Conservation (phyloP, 2,329 filamentous ascomycete species). For the Curvularia lunata region DNA sequence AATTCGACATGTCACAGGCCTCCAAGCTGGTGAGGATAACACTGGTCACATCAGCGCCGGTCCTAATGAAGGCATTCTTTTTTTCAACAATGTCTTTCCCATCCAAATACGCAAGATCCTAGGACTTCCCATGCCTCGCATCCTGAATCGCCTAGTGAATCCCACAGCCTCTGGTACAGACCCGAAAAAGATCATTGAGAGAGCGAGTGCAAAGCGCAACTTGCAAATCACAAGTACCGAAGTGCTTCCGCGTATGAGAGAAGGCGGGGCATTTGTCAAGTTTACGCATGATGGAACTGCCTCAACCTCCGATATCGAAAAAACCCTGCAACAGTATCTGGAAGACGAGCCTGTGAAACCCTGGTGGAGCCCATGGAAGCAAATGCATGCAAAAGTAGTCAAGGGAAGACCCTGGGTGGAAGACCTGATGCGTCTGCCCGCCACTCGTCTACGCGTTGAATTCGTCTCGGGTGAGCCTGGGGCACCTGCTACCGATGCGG, state of each 20-base stretch:
- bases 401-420: constrained; percentile 91
- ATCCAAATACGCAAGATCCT: constrained; percentile 72
- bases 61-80: constrained; percentile 81
- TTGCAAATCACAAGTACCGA: constrained; percentile 75
- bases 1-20: constrained; percentile 38
- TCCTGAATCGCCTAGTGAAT: constrained; percentile 60
- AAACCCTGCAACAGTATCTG: constrained; percentile 67
- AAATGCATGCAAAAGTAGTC: constrained; percentile 75
- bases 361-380: constrained; percentile 87
- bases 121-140: constrained; percentile 59
- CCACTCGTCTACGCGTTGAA: constrained; percentile 77
- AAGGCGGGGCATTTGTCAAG: constrained; percentile 93
- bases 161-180: constrained; percentile 61
- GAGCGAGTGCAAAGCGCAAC: constrained; percentile 65
- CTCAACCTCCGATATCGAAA: constrained; percentile 63
- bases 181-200: constrained; percentile 59
- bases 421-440: constrained; percentile 84
- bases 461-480: constrained; percentile 78
- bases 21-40: constrained; percentile 65
- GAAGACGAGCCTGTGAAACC: constrained; percentile 75
- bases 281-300: constrained; percentile 65
- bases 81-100: constrained; percentile 91
- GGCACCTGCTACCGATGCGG: constrained; percentile 70
- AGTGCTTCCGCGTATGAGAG: constrained; percentile 82
- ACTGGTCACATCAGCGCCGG: constrained; percentile 81